phyloP scores from a whole-genome alignment of 2,329 filamentous ascomycete genomes.

The Rhexocercosporidium sp. region DNA sequence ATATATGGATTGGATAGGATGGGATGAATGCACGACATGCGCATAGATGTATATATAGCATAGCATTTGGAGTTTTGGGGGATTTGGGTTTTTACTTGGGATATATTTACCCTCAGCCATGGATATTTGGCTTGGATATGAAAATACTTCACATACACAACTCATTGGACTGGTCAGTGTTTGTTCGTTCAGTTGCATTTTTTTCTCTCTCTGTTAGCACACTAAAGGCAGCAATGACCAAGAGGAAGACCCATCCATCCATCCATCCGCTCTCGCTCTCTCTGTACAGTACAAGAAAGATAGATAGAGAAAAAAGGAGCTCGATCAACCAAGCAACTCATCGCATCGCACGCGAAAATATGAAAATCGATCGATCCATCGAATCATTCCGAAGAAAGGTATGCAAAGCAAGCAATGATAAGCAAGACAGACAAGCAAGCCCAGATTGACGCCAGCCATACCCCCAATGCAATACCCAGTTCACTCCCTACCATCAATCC shows the following conservation, averaged over 20 bases:
- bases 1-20: slow-evolving; percentile 2
- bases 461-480: slow-evolving; percentile 17
- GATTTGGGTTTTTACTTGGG: background rate
- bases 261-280: slow-evolving; percentile 8
- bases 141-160: background rate
- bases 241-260: background rate
- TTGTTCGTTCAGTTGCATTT: slow-evolving; percentile 10
- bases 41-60: slow-evolving; percentile 26
- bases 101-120: background rate
- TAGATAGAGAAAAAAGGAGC: background rate
- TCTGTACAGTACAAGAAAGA: slow-evolving; percentile 21
- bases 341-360: slow-evolving; percentile 6
- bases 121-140: slow-evolving; percentile 1
- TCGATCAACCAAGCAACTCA: background rate
- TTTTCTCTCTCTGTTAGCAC: slow-evolving; percentile 11
- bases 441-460: slow-evolving; percentile 23
- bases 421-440: slow-evolving; percentile 16
- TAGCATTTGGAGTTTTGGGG: slow-evolving; percentile 15
- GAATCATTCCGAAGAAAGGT: background rate
- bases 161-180: background rate
- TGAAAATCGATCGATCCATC: slow-evolving; percentile 10
- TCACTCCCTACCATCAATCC: slow-evolving; percentile 6
- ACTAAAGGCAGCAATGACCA: slow-evolving; percentile 8
- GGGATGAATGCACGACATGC: slow-evolving; percentile 3
- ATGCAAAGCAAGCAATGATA: slow-evolving; percentile 16